Evolutionary conservation across 768 basidiomycete species (phyloP).

Genomic region (Lactarius sp.): DNA sequence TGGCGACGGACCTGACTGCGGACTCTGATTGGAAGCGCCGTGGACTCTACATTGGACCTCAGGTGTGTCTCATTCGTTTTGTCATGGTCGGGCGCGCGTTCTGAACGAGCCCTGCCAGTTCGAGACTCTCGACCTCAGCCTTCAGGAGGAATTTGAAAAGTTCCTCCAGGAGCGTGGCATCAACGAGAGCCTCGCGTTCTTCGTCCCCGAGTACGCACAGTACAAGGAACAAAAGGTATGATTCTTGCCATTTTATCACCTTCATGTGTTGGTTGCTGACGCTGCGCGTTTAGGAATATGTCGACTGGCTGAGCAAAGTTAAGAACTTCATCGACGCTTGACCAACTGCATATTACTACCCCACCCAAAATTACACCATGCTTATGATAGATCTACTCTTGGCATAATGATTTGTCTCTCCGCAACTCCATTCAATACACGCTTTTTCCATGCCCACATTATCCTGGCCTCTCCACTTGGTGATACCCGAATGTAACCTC

Average conservation of each 20-base stretch:
- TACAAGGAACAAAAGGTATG: slow-evolving; percentile 90
- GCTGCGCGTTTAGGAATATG: slow-evolving; percentile 65
- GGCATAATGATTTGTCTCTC: slow-evolving; percentile 6
- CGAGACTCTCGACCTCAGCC: slow-evolving; percentile 77
- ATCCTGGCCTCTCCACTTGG: background rate
- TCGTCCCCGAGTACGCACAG: slow-evolving; percentile 85
- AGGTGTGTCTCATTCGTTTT: slow-evolving; percentile 42
- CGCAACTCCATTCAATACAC: slow-evolving; percentile 14
- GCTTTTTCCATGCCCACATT: background rate
- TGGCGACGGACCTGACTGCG: slow-evolving; percentile 73
- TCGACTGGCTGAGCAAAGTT: slow-evolving; percentile 80
- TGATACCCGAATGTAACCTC: background rate
- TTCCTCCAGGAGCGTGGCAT: slow-evolving; percentile 89
- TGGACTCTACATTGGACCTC: slow-evolving; percentile 88
- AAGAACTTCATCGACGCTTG: slow-evolving; percentile 74
- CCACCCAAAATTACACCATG: slow-evolving; percentile 13
- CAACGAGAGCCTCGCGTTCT: slow-evolving; percentile 72
- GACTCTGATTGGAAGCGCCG: slow-evolving; percentile 94
- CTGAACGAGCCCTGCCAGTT: slow-evolving; percentile 46
- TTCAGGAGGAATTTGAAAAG: slow-evolving; percentile 90
- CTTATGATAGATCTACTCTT: slow-evolving; percentile 10
- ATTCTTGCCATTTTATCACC: slow-evolving; percentile 7
- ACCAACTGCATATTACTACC: background rate
- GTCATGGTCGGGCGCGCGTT: background rate
- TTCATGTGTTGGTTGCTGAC: slow-evolving; percentile 8